These are phyloP conservation scores for Epichloe amarillans DNA, from an alignment of 2,329 filamentous ascomycete species.

Conservation along the genomic window DNA sequence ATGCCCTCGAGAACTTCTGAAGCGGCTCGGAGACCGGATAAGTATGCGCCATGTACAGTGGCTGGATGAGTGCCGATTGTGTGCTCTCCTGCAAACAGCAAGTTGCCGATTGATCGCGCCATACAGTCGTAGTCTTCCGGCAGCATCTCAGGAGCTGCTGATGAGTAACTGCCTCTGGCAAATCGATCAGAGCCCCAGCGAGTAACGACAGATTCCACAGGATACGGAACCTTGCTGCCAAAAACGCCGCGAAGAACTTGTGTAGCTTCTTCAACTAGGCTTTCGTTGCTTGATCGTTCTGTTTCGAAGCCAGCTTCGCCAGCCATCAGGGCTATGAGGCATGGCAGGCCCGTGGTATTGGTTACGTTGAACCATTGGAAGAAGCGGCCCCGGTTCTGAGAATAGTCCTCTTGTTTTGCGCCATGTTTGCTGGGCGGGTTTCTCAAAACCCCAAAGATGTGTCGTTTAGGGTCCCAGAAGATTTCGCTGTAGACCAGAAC, in stretches of 20 bases:
- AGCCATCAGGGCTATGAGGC: constrained; percentile 86
- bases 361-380: constrained; percentile 98
- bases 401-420: constrained; percentile 67
- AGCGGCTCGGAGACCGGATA: constrained; percentile 82
- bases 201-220: constrained; percentile 77
- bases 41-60: constrained; percentile 90
- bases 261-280: constrained; percentile 70
- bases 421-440: constrained; percentile 57
- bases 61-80: constrained; percentile 93
- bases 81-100: constrained; percentile 93
- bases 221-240: constrained; percentile 54
- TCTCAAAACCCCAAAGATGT: constrained; percentile 88
- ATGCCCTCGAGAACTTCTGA: constrained; percentile 72
- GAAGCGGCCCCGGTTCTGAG: constrained; percentile 69
- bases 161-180: constrained; percentile 91
- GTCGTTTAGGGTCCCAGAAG: constrained; percentile 81
- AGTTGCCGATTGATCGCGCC: constrained; percentile 69
- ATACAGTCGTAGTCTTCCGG: constrained; percentile 87
- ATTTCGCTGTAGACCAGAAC: constrained; percentile 76
- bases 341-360: constrained; percentile 76
- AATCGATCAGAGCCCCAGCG: constrained; percentile 87
- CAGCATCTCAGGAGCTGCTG: constrained; percentile 68
- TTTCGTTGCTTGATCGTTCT: constrained; percentile 61
- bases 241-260: constrained; percentile 68
- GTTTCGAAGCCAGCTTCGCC: constrained; percentile 86